phyloP scores from a whole-genome alignment of 441 rosid genomes.

The Gossypium schwendimanii region DNA sequence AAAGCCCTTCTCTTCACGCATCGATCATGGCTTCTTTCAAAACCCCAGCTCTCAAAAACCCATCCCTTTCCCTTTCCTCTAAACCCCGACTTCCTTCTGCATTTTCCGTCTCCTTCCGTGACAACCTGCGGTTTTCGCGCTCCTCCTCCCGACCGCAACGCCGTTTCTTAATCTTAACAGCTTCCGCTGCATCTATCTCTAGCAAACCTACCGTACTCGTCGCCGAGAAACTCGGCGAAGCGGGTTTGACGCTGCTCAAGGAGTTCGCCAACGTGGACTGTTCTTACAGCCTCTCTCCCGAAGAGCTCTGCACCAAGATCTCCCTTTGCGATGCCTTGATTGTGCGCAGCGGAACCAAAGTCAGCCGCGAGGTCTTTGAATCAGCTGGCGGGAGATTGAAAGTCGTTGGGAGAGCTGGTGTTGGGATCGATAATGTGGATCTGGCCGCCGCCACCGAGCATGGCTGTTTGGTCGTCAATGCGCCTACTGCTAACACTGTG shows the following conservation, averaged over 20 bases:
- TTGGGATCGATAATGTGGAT: slow-evolving; percentile 96
- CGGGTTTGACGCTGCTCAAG: slow-evolving; percentile 57
- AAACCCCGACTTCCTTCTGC: slow-evolving; percentile 29
- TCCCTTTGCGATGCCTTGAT: slow-evolving; percentile 77
- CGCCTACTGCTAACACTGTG: slow-evolving; percentile 90
- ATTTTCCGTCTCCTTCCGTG: slow-evolving; percentile 23
- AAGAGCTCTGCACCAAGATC: slow-evolving; percentile 83
- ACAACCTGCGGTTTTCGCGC: slow-evolving; percentile 14
- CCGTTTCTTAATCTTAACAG: slow-evolving; percentile 26
- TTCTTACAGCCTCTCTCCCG: slow-evolving; percentile 60
- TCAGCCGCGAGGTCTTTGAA: slow-evolving; percentile 75
- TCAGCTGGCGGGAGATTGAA: slow-evolving; percentile 68
- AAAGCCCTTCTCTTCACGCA: background rate
- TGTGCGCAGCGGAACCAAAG: slow-evolving; percentile 89
- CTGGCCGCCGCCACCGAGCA: slow-evolving; percentile 89
- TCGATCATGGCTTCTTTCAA: slow-evolving; percentile 7
- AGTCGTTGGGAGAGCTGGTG: slow-evolving; percentile 96
- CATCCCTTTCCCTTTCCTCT: slow-evolving; percentile 34
- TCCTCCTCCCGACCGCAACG: slow-evolving; percentile 17
- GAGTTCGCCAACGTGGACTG: slow-evolving; percentile 69
- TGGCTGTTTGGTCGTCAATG: slow-evolving; percentile 91
- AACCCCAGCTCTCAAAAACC: slow-evolving; percentile 2
- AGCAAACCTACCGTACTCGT: slow-evolving; percentile 58
- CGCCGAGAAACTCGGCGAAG: slow-evolving; percentile 88
- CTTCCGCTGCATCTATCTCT: slow-evolving; percentile 29